Base-by-base conservation (phyloP, 306 rosid genomes). In the Quercus mongolica region DNA sequence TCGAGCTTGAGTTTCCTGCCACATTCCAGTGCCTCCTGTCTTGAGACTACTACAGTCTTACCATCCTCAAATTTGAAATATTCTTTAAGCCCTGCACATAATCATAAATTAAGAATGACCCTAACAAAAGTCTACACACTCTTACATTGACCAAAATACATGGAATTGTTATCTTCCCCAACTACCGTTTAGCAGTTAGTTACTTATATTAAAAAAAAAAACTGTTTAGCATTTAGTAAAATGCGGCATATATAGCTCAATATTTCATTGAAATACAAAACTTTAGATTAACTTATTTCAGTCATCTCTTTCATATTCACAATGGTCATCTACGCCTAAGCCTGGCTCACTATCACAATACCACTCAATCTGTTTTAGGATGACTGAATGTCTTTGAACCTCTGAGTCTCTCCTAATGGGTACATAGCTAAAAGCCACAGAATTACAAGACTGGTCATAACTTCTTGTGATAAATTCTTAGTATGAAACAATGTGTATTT, bases 1-100 rank as follows among this genome's bases (percentile, higher is more conserved):
- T 94, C 97, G 41, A 92, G 88, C 49, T 89, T 84, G 76, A 89
- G 96, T 35, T 75, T 71, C 86, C 73, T 89, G 69, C 97, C 97
- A 76, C 86, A 89, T 58, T 77, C 77, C 81, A 90, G 74, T 68
- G 98, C 98, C 83, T 89, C 91, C 63, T 31, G 59, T 79, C 75
- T 88, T 25, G 96, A 74, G 57, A 92, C 58, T 11, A 49, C 54
- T 49, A 49, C 54, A 49, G 54, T 49, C 54, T 12, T 49, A 49
- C 54, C 54, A 13, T 49, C 54, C 1, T 49, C 54, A 49, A 49
- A 49, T 49, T 49, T 49, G 54, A 49, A 49, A 49, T 49, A 49
- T 71, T 90, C 38, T 56, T 86, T 41, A 88, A 92, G 97, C 77
- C 73, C 94, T 92, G 88, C 87, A 64, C 28, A 58, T 30, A 85